Conservation (phyloP, 805 yeast species). For the Yarrowia bubula region DNA sequence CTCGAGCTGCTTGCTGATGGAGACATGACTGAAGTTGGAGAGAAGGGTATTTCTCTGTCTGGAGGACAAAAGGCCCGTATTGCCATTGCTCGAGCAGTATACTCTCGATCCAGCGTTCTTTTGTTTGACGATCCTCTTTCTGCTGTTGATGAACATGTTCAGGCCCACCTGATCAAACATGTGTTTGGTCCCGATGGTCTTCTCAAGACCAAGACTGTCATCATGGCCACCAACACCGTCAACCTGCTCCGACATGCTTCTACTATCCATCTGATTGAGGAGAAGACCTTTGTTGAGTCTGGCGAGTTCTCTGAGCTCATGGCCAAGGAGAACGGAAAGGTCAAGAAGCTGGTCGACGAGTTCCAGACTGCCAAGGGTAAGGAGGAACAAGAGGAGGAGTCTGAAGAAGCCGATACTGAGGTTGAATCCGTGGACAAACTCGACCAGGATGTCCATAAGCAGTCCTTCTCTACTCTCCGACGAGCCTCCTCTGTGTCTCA, state of each 20-base stretch:
- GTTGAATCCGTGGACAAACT: not conserved
- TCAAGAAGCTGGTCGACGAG: slow-evolving; percentile 14
- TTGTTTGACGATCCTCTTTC: slow-evolving; percentile 78
- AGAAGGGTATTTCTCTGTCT: slow-evolving; percentile 80
- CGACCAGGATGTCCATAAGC: not conserved
- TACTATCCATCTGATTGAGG: slow-evolving; percentile 59
- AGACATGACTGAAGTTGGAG: slow-evolving; percentile 82
- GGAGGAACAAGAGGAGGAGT: not conserved
- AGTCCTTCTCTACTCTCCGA: slow-evolving; percentile 28
- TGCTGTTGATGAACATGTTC: slow-evolving; percentile 88
- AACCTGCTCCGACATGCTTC: slow-evolving; percentile 71
- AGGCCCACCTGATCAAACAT: slow-evolving; percentile 66
- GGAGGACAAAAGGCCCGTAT: slow-evolving; percentile 93
- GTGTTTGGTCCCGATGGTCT: slow-evolving; percentile 64
- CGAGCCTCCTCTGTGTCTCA: slow-evolving; percentile 55
- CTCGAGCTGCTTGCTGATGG: slow-evolving; percentile 67
- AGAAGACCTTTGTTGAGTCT: slow-evolving; percentile 58
- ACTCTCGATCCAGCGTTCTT: slow-evolving; percentile 61
- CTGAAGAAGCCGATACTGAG: not conserved
- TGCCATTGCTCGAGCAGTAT: slow-evolving; percentile 77
- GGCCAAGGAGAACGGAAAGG: slow-evolving; percentile 10
- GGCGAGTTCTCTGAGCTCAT: slow-evolving; percentile 60
- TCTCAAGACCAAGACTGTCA: slow-evolving; percentile 57
- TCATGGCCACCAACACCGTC: slow-evolving; percentile 82
- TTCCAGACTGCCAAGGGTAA: slow-evolving; percentile 12